Evolutionary conservation across 2,329 filamentous ascomycete genomes (phyloP).

Genomic region (Verticillium longisporum): DNA sequence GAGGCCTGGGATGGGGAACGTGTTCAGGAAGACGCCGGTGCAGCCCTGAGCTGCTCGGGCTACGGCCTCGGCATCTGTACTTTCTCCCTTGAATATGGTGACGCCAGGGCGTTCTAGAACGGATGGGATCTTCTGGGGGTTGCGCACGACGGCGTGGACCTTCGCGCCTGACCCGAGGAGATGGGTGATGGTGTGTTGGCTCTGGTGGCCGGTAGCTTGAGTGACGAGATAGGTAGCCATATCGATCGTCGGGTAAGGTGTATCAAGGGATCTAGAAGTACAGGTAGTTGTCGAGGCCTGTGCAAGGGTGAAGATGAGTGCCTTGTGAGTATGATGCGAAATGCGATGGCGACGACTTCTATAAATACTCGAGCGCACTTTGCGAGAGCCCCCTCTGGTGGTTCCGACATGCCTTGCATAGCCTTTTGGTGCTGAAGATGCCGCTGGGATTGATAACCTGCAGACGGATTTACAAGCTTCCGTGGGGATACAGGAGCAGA

Average conservation of each 20-base stretch:
- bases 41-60: slow-evolving; percentile 24
- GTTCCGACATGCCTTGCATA: too few relatives aligned
- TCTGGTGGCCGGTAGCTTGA: slow-evolving; percentile 26
- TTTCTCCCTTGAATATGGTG: slow-evolving; percentile 28
- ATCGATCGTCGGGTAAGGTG: neutral
- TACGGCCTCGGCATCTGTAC: slow-evolving; percentile 21
- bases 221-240: slow-evolving; percentile 27
- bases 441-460: too few relatives aligned
- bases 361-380: too few relatives aligned
- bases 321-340: too few relatives aligned
- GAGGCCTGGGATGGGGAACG: slow-evolving; percentile 17
- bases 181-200: slow-evolving; percentile 20
- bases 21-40: slow-evolving; percentile 21
- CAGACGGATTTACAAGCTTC: too few relatives aligned
- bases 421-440: too few relatives aligned
- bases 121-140: slow-evolving; percentile 20
- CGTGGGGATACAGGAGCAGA: too few relatives aligned
- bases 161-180: slow-evolving; percentile 24
- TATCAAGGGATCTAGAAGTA: too few relatives aligned
- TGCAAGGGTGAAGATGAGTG: too few relatives aligned
- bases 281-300: too few relatives aligned
- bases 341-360: too few relatives aligned
- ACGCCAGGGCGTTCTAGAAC: slow-evolving; percentile 17
- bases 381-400: too few relatives aligned
- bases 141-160: slow-evolving; percentile 27